These are phyloP conservation scores for Alternaria ethzedia DNA, from an alignment of 2,329 filamentous ascomycete species.

Conservation along the genomic window DNA sequence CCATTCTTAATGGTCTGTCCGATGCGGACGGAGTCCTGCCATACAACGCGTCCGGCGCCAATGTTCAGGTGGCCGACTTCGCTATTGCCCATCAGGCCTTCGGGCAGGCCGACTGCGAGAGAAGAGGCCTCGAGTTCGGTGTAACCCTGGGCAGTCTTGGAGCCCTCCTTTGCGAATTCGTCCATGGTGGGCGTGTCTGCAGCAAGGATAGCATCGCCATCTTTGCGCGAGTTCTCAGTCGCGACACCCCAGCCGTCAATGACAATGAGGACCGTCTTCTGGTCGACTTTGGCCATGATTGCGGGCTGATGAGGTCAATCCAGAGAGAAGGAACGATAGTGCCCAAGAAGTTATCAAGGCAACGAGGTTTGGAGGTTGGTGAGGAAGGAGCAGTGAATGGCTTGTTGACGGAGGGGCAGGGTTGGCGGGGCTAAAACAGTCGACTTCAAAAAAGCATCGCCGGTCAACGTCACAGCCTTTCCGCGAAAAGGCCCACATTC, in stretches of 20 bases:
- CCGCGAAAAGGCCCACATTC: constrained; percentile 12
- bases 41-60: constrained; percentile 94
- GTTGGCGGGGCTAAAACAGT: constrained; percentile 24
- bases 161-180: constrained; percentile 70
- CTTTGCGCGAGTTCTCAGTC: constrained; percentile 76
- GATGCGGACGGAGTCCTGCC: constrained; percentile 95
- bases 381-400: constrained; percentile 13
- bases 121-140: constrained; percentile 95
- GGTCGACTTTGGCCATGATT: constrained; percentile 70
- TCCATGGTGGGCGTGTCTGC: constrained; percentile 97
- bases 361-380: neutral
- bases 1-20: constrained; percentile 89
- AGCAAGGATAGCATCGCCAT: constrained; percentile 94
- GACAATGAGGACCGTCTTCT: constrained; percentile 81
- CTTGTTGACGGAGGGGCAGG: constrained; percentile 36
- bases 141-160: constrained; percentile 80
- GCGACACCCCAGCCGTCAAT: constrained; percentile 99
- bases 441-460: constrained; percentile 20
- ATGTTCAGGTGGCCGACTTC: constrained; percentile 99
- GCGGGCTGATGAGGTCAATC: constrained; percentile 23
- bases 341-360: neutral
- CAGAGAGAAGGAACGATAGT: neutral
- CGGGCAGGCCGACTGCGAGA: constrained; percentile 90
- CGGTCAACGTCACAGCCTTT: constrained; percentile 30
- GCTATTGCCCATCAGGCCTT: constrained; percentile 98